Base-by-base conservation (phyloP, 78 protist species). In the Cavenderia fasciculata region DNA sequence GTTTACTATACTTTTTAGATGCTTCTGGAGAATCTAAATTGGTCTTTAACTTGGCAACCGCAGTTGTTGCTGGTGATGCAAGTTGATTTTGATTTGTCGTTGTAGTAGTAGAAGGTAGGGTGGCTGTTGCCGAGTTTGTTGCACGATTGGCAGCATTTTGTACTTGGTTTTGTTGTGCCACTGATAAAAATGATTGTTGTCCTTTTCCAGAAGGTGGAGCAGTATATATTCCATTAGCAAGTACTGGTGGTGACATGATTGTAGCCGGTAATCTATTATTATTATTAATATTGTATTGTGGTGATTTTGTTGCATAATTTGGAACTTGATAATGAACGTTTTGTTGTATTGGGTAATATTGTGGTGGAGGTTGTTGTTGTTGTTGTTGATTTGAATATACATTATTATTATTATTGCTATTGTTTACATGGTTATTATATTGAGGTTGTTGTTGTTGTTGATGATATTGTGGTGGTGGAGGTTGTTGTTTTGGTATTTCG, bases 21-120 rank as follows among this genome's bases (percentile, higher is more conserved):
- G 90, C 90, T 36, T 82, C 90, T 25, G 77, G 21, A 31, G 90
- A 82, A 68, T 82, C 78, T 5, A 82, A 56, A 68, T 82, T 82
- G 7, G 78, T 43, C 57, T 82, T 82, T 34, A 10, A 38, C 3
- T 44, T 23, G 2, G 56, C 6, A 4, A 73, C 38, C 46, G 87
- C 25, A 29, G 87, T 31, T 34, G 68, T 38, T 36, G 82, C 46
- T 56, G 63, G 52, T 54, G 12, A 47, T n/a, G 52, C 47, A 4
- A 47, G 33, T 21, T 59, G 66, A 36, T 27, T 11, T 3, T 29
- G 6, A 10, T 44, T 44, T 44, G 49, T 6, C 49, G 10, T 11
- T 59, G 25, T 29, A 29, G 66, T 43, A 68, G 29, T 73, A 66
- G 85, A n/a, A 46, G 59, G 29, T 46, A 46, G n/a, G 41, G 76